Evolutionary conservation across 1,139 yeast species (phyloP).

Genomic region (Pichia sp.): DNA sequence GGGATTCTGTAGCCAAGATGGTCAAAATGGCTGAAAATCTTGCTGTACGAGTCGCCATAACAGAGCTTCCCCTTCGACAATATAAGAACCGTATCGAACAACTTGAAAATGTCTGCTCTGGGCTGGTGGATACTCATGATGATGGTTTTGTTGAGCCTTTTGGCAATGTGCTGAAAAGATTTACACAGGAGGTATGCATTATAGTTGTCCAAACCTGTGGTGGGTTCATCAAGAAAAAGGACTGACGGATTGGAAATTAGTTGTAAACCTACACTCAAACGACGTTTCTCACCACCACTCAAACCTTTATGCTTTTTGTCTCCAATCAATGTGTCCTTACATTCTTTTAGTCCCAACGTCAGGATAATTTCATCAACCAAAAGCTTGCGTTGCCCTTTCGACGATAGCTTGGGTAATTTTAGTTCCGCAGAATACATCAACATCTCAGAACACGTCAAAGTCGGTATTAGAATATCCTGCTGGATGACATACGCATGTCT

Average conservation of each 20-base stretch:
- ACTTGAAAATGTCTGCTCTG: constrained; percentile 66
- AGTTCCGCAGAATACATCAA: constrained; percentile 66
- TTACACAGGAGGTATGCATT: constrained; percentile 65
- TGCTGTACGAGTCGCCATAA: constrained; percentile 25
- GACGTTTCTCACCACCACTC: constrained; percentile 82
- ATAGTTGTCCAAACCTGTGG: constrained; percentile 81
- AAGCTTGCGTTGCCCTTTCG: constrained; percentile 36
- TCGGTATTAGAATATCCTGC: constrained; percentile 68
- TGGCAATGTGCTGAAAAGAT: constrained; percentile 53
- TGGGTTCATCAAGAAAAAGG: constrained; percentile 80
- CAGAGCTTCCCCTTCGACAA: constrained; percentile 50
- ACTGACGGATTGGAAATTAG: constrained; percentile 71
- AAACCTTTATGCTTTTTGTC: constrained; percentile 59
- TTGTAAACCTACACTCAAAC: constrained; percentile 76
- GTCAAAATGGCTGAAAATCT: constrained; percentile 42
- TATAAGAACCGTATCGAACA: constrained; percentile 70
- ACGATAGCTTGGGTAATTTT: constrained; percentile 45
- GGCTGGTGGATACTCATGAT: constrained; percentile 83
- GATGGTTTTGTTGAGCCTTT: constrained; percentile 62
- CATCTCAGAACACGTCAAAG: constrained; percentile 68
- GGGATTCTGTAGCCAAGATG: constrained; percentile 45
- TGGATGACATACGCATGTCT: constrained; percentile 71
- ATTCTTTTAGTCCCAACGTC: constrained; percentile 58
- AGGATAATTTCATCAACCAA: constrained; percentile 60
- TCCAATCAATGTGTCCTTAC: constrained; percentile 56